Evolutionary conservation across 495 filamentous ascomycete species (phyloP).

Genomic region (Amorphotheca resinae): DNA sequence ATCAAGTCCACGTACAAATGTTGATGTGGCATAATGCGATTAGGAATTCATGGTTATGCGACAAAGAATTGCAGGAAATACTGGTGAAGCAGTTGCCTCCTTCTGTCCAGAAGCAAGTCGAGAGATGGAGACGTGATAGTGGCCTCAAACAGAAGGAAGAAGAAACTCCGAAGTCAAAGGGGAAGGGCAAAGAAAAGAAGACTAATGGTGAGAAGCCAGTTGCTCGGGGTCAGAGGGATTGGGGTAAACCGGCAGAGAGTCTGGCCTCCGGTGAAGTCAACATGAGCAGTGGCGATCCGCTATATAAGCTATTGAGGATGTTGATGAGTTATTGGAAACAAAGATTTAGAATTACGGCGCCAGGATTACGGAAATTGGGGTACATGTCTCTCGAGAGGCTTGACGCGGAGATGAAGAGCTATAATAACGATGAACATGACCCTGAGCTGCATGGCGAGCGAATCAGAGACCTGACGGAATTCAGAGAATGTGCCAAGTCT

Average conservation of each 20-base stretch:
- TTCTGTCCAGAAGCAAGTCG: conserved; percentile 54
- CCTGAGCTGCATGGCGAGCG: conserved; percentile 59
- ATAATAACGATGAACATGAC: conserved; percentile 49
- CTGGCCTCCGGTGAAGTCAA: conserved; percentile 55
- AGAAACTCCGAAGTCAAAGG: conserved; percentile 22
- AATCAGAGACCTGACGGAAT: conserved; percentile 49
- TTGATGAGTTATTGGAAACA: conserved; percentile 80
- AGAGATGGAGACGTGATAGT: conserved; percentile 57
- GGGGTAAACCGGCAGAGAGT: conserved; percentile 56
- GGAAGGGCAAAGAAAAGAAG: conserved; percentile 29
- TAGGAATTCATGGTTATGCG: conserved; percentile 78
- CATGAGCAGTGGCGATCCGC: conserved; percentile 67
- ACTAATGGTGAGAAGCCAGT: conserved; percentile 26
- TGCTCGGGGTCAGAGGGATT: conserved; percentile 49
- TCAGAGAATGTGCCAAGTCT: conserved; percentile 52
- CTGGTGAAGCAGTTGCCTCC: conserved; percentile 58
- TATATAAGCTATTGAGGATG: conserved; percentile 64
- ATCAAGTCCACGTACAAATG: conserved; percentile 81
- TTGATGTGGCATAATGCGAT: conserved; percentile 81
- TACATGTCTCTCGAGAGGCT: conserved; percentile 63
- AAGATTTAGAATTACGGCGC: conserved; percentile 63
- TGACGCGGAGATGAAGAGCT: conserved; percentile 51
- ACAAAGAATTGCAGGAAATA: conserved; percentile 63
- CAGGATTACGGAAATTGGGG: conserved; percentile 76
- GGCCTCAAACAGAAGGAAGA: conserved; percentile 36